Evolutionary conservation across 164 flowering plant species (phyloP), one percentile per base, ranked within the genome.

Genomic region (Piper longum): DNA sequence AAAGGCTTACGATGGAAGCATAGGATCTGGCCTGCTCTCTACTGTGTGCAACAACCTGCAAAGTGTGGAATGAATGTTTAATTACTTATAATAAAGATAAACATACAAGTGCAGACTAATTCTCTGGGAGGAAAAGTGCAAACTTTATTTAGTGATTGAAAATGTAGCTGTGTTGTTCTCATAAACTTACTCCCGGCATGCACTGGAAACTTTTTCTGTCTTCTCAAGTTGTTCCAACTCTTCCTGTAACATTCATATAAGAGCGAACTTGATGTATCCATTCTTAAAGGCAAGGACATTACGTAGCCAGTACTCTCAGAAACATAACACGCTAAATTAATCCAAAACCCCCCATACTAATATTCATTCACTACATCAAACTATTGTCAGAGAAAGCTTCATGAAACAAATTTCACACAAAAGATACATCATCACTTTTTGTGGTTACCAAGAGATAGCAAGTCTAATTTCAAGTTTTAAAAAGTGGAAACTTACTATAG

Each of bases 151-250:
- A 9, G 39, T 4, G 36, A 26, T 14, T 1, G 41, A 12, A 7
- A 26, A 41, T 9, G 16, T 3, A 57, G 40, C 18, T 4, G 3
- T 56, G 40, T 18, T 18, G 18, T 61, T 62, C 3, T 57, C 44
- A 63, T 39, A 14, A 14, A 72, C 95, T 71, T 84, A 91, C 97
- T 86, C 93, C 60, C 78, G 75, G 75, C 89, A 91, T 52, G 83
- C 82, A 5, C 76, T 74, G 14, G 93, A 85, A 8, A 91, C 93
- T 13, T 66, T 79, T 43, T 86, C 88, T 60, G 76, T 75, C 64
- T 77, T 85, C 55, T 84, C 93, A 48, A 88, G 84, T 74, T 78
- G 76, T 44, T 88, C 93, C 74, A 86, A 69, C 74, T 91, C 98
- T 72, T 84, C 90, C 96, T 91, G 83, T 19, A 63, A 60, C 42